These are phyloP conservation scores for Pterocarpus macrocarpus DNA, from an alignment of 306 rosid species.

Conservation along the genomic window DNA sequence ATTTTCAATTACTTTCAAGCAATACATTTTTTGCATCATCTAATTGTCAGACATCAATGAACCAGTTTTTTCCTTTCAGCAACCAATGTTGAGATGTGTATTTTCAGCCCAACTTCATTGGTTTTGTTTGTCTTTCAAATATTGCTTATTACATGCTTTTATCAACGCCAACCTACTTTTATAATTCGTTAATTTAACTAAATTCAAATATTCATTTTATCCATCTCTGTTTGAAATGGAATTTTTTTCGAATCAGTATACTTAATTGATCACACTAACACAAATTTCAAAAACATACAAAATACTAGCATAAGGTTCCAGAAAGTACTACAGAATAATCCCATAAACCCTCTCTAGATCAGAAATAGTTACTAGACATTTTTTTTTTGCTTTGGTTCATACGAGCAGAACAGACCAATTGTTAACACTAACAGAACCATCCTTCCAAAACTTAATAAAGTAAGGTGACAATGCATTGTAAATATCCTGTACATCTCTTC, in stretches of 20 bases:
- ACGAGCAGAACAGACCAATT: constrained; percentile 19
- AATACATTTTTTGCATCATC: constrained; percentile 2
- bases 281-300: constrained; percentile 28
- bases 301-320: constrained; percentile 40
- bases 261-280: not conserved
- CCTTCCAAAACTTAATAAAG: constrained; percentile 21
- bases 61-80: not conserved
- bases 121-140: not conserved
- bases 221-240: constrained; percentile 20
- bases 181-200: constrained; percentile 18
- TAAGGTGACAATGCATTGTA: constrained; percentile 12
- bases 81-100: constrained; percentile 10
- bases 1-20: no score
- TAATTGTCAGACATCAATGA: not conserved
- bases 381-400: constrained; percentile 24
- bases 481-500: constrained; percentile 26
- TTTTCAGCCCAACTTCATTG: not conserved
- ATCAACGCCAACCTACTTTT: not conserved
- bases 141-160: constrained; percentile 8
- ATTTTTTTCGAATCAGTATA: not conserved
- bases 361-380: constrained; percentile 21
- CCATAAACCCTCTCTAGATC: not conserved
- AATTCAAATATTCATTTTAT: constrained; percentile 12
- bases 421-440: constrained; percentile 24
- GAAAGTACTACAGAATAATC: not conserved